Evolutionary conservation across 1,139 yeast genomes (phyloP).

Genomic region (Saccharomyces pastorianus): DNA sequence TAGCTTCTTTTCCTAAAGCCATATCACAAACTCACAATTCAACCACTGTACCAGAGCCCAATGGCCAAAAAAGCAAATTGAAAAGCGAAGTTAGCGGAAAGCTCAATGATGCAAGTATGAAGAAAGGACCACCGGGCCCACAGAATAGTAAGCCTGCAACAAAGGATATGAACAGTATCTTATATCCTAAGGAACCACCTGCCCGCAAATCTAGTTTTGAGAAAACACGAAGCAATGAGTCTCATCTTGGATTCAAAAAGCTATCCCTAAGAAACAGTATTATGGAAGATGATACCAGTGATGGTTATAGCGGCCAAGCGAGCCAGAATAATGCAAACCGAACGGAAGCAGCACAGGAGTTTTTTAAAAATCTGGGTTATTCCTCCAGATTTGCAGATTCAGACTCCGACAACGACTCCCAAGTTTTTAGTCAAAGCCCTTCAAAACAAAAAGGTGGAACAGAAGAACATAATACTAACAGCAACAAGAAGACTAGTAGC

Average conservation of each 20-base stretch:
- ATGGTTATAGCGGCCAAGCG: conserved; percentile 5
- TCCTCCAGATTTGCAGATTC: conserved; percentile 50
- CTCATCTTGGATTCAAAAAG: conserved; percentile 33
- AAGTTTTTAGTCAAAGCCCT: conserved; percentile 12
- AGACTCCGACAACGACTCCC: conserved; percentile 44
- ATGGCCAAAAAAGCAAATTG: background rate
- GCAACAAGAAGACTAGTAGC: conserved; percentile 11
- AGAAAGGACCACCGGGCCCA: background rate
- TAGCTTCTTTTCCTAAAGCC: background rate
- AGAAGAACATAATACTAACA: conserved; percentile 18
- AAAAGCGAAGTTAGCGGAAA: no score
- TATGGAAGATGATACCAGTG: conserved; percentile 7
- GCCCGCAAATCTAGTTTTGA: conserved; percentile 50
- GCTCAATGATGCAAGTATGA: background rate
- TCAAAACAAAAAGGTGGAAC: conserved; percentile 17
- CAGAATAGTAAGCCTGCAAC: conserved; percentile 1
- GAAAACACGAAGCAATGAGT: conserved; percentile 33
- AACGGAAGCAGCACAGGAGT: conserved; percentile 5
- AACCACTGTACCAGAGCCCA: background rate
- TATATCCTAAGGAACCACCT: conserved; percentile 34
- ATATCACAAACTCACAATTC: background rate
- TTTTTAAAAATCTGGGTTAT: background rate
- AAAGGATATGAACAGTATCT: conserved; percentile 7
- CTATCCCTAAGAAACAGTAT: conserved; percentile 32
- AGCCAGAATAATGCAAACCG: conserved; percentile 4